Evolutionary conservation across 441 rosid genomes (phyloP), one percentile per base, ranked within the genome.

Genomic region (Pelargonium fulgidum): DNA sequence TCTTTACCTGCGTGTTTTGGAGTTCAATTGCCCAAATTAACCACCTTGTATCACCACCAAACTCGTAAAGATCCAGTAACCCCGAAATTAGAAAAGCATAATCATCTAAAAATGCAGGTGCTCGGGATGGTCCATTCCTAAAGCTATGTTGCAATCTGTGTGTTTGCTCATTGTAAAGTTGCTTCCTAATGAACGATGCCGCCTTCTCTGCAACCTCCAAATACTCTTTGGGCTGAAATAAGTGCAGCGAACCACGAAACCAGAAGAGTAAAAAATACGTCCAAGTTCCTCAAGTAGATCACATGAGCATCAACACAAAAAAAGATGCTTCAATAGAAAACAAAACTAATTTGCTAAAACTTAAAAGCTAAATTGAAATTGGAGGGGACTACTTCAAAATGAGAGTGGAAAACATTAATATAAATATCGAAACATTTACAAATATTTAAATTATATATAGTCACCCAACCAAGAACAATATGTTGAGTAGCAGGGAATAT

Each of bases 61-160:
- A 81, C 82, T 89, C 96, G 17, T 86, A 93, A 33, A 93, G 82
- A 83, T 93, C 97, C 48, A 93, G 82, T 62, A 93, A 79, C 33
- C 95, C 97, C 67, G 89, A 72, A 78, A 93, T 88, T 41, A 93
- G 83, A 81, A 93, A 93, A 62, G 98, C 97, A 78, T 93, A 93
- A 81, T 93, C 98, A 50, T 93, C 98, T 78, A 93, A 71, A 72
- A 93, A 93, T 48, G 92, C 98, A 13, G 98, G 98, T 56, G 97
- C 98, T 77, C 77, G 89, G 0, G 97, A 87, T 47, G 98, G 97
- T 64, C 96, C 97, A 65, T 87, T 81, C 71, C 99, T 84, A 73
- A 83, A 91, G 79, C 96, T 86, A 71, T 86, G 97, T 47, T 86
- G 91, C 68, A 89, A 80, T 80, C 88, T 86, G 62, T n/a, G 82